Base-by-base conservation (phyloP, 306 rosid species). In the Arachis hypogaea region DNA sequence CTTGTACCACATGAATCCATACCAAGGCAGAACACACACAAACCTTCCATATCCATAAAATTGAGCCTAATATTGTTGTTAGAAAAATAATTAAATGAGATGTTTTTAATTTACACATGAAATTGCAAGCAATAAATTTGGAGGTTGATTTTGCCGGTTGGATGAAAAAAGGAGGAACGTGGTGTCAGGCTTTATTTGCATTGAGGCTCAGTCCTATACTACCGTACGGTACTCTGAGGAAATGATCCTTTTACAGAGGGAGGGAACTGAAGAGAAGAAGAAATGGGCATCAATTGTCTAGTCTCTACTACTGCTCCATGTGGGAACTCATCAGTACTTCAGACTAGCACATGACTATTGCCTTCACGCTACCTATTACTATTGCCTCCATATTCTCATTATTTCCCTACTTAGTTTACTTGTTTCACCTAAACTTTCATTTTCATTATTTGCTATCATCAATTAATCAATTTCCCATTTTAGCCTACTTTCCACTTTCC, bases 311-410 rank as follows among this genome's bases (percentile, higher is more conserved):
- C 73, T 58, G 44, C 52, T 74, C 10, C 90, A 80, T 86, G 87
- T 86, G 88, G 63, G 67, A 49, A 11, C 44, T 33, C 47, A 69
- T n/a, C 90, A 33, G 2, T 22, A 33, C 38, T 33, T 33, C 38
- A 79, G 83, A 68, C 80, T 22, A 72, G 82, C 88, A 83, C 88
- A 76, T 80, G 86, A 36, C 16, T 12, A 63, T 61, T 62, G 67
- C 49, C 46, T 16, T 60, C 78, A 63, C 74, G 52, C 52, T 52
- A 18, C 38, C 38, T 33, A 33, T 33, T 33, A 33, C 38, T 33
- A 4, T 33, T 4, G 38, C 38, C 4, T 2, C 38, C 38, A 33
- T 33, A 33, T 2, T 33, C 38, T 4, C 38, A 33, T 10, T 29
- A 59, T 30, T 30, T 59, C 43, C 64, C 2, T 33, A 5, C 3